Base-by-base conservation (phyloP, 163 green algal species). In the Chloromonas sp. region DNA sequence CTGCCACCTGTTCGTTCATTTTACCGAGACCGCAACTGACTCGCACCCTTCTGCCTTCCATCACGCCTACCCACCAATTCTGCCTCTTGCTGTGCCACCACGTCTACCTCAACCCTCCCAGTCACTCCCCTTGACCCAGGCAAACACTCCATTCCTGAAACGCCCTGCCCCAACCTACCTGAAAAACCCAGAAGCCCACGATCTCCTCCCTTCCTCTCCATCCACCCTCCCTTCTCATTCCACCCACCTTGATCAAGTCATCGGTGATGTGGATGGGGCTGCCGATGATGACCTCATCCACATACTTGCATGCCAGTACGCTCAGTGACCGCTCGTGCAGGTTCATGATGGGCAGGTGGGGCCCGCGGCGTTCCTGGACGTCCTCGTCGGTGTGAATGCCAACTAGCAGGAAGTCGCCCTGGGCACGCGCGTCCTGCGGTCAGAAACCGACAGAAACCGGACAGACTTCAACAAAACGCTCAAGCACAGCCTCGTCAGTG, bases 241-340 rank as follows among this genome's bases (percentile, higher is more conserved):
- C 36, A 36, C 36, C 36, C 36, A 36, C 36, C 36, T 91, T 97
- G 58, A 99, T 89, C 86, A 99, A 90, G 87, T 98, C 96, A 15
- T 95, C 91, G 2, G 93, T 98, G 59, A 99, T 92, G 15, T 91
- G 85, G 81, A 83, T 83, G 58, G 84, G 89, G 74, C 80, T 91
- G 90, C 96, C 96, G 59, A 99, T 98, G 90, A 99, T 95, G 82
- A 99, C 96, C 90, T 99, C 97, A 84, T 99, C 96, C 60, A 98
- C 96, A 88, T 98, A 96, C 62, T 95, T 92, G 94, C 97, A 99
- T 57, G 97, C 95, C 85, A 99, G 92, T 87, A 99, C 96, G 59
- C 87, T 95, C 5, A 99, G 93, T 71, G 90, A 94, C 85, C 97
- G 94, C 92, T 99, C 97, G 83, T 99, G 96, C 87, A 99, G 87